A percentile compares a stretch with the other conserved stretches of the same genome.
phyloP scores from a whole-genome alignment of 1,139 yeast species.

The Scheffersomyces quercinus region DNA sequence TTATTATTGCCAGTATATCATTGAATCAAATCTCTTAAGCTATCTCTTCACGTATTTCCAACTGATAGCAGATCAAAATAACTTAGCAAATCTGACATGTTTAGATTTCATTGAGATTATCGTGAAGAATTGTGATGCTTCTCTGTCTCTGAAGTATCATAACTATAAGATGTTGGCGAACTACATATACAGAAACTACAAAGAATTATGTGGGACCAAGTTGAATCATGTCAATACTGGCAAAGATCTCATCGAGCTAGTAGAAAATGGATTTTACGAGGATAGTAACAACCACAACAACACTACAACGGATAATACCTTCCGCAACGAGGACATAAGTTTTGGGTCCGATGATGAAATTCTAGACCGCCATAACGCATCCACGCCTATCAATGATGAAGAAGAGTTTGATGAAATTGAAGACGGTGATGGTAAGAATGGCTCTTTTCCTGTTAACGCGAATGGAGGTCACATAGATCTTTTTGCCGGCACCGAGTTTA shows the following conservation, averaged over 20 bases:
- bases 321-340: slow-evolving; percentile 12
- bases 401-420: slow-evolving; percentile 9
- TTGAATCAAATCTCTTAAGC: slow-evolving; percentile 54
- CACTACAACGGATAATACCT: background rate
- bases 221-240: slow-evolving; percentile 34
- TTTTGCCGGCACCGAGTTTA: background rate
- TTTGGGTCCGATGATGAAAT: slow-evolving; percentile 26
- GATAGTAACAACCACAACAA: slow-evolving; percentile 3
- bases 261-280: slow-evolving; percentile 25
- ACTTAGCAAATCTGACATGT: slow-evolving; percentile 74
- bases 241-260: slow-evolving; percentile 29
- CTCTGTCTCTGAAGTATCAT: slow-evolving; percentile 22
- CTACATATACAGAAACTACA: slow-evolving; percentile 49
- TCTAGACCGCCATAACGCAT: slow-evolving; percentile 21
- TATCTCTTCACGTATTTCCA: slow-evolving; percentile 53
- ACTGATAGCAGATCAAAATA: slow-evolving; percentile 54
- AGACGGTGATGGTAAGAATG: slow-evolving; percentile 7
- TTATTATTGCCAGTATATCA: slow-evolving; percentile 55
- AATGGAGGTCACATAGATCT: background rate
- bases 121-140: slow-evolving; percentile 30
- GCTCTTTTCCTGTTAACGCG: background rate
- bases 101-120: slow-evolving; percentile 67
- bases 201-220: slow-evolving; percentile 31
- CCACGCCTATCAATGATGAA: slow-evolving; percentile 29
- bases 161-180: slow-evolving; percentile 50